Evolutionary conservation across 345 rosid genomes (phyloP), one percentile per base, ranked within the genome.

Genomic region (Euphorbia lathyris): DNA sequence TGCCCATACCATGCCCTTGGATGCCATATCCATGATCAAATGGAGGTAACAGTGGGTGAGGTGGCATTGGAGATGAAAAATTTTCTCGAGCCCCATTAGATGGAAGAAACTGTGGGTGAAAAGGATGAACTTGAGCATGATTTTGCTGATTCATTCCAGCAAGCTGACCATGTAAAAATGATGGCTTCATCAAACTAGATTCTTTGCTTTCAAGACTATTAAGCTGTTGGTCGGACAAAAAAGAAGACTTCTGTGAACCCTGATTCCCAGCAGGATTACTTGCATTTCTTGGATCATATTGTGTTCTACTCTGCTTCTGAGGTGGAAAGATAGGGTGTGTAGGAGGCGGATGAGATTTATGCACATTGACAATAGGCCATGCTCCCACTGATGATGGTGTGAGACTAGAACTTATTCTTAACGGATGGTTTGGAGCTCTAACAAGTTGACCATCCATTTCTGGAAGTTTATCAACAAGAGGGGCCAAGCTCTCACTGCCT

Each of bases 301-400:
- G 80, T 62, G 71, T 74, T 60, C 82, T 63, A 52, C 22, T 79
- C 72, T 79, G 84, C 63, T 71, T 76, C 59, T 79, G 86, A 65
- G 74, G 81, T 12, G 83, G 75, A 69, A 81, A 86, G 70, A 68
- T 78, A 66, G 84, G 76, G 69, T 82, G 82, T 59, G 77, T 27
- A 38, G 84, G 76, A 20, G 74, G 80, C 51, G 78, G 87, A 63
- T 83, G 82, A 75, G 97, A 80, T 73, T 81, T 88, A 70, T 77
- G 85, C 69, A 47, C 77, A 82, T 86, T 82, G 58, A 78, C 63
- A n/a, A 82, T 79, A 73, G 89, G 86, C 96, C 96, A 83, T 56
- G 67, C 50, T 50, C 86, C 83, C 20, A 78, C 23, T 58, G 86
- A 75, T 30, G 79, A 60, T 10, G 82, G 72, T 32, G 71, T 58